A percentile compares a stretch with the other conserved stretches of the same genome.
These are phyloP conservation scores for Pestalotiopsis sp. DNA, from an alignment of 2,329 filamentous ascomycete species.

Conservation along the genomic window DNA sequence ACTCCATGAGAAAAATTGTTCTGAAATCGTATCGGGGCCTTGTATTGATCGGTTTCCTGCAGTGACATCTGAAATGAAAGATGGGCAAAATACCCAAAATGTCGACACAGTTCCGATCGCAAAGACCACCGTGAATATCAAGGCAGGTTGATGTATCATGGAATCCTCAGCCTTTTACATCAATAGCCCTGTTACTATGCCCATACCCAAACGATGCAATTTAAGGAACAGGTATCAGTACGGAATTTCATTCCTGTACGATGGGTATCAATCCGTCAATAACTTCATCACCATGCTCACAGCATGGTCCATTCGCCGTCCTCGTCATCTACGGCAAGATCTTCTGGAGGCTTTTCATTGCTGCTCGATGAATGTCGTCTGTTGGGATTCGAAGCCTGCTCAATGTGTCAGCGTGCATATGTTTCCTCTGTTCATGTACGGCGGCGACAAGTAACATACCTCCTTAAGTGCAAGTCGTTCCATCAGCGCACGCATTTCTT, in stretches of 20 bases:
- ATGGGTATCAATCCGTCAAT: background rate
- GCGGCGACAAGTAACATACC: constrained; percentile 7
- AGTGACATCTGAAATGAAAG: too few species aligned
- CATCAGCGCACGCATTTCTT: constrained; percentile 20
- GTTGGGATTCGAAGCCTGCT: constrained; percentile 10
- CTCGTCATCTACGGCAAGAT: constrained; percentile 2
- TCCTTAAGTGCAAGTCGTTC: constrained; percentile 18
- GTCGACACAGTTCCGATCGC: too few species aligned
- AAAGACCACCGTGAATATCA: too few species aligned
- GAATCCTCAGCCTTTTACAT: too few species aligned
- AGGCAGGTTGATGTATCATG: too few species aligned
- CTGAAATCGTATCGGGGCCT: too few species aligned
- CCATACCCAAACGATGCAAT: too few species aligned
- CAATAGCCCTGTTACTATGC: too few species aligned
- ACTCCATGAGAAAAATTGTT: too few species aligned
- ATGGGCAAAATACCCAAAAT: too few species aligned
- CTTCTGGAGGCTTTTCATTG: background rate
- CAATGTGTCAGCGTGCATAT: background rate
- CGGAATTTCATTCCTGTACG: constrained; percentile 9
- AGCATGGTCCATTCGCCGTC: constrained; percentile 14
- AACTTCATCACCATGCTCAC: background rate
- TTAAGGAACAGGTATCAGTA: too few species aligned
- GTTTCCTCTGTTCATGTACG: background rate
- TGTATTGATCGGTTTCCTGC: too few species aligned
- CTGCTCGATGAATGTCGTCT: background rate